phyloP scores from a whole-genome alignment of 2,329 filamentous ascomycete genomes.

The Colletotrichum viniferum region DNA sequence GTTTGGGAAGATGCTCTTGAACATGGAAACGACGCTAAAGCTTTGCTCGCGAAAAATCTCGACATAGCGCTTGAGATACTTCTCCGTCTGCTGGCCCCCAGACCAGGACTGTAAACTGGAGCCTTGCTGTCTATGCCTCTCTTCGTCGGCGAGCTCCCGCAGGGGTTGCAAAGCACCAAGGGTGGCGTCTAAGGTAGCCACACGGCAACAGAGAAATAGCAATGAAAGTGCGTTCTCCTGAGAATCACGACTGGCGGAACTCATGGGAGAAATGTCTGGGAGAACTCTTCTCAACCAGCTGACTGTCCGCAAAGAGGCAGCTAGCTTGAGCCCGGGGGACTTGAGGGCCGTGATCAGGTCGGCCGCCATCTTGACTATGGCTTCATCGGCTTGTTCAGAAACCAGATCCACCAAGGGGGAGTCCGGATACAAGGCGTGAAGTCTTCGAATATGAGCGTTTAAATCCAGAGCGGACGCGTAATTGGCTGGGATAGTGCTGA shows the following conservation, averaged over 20 bases:
- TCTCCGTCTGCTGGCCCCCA: conserved; percentile 88
- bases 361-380: conserved; percentile 86
- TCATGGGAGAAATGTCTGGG: conserved; percentile 65
- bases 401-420: conserved; percentile 79
- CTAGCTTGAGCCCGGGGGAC: conserved; percentile 80
- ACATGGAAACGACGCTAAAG: conserved; percentile 94
- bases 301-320: conserved; percentile 86
- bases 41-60: conserved; percentile 98
- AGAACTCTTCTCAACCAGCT: conserved; percentile 89
- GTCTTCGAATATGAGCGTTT: conserved; percentile 87
- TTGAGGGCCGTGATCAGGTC: conserved; percentile 82
- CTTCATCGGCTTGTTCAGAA: conserved; percentile 77
- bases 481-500: conserved; percentile 68
- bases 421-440: conserved; percentile 81
- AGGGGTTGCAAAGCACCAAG: conserved; percentile 85
- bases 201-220: conserved; percentile 84
- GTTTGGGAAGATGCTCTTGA: conserved; percentile 83
- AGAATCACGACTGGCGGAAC: not conserved
- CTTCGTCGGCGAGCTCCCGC: conserved; percentile 87
- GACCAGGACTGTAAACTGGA: conserved; percentile 54
- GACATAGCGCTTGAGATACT: conserved; percentile 92
- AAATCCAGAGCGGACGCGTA: conserved; percentile 91
- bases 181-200: conserved; percentile 79
- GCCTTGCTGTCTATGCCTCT: conserved; percentile 58
- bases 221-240: conserved; percentile 76